Evolutionary conservation across 805 yeast species (phyloP).

Genomic region (Suhomyces vadensis): DNA sequence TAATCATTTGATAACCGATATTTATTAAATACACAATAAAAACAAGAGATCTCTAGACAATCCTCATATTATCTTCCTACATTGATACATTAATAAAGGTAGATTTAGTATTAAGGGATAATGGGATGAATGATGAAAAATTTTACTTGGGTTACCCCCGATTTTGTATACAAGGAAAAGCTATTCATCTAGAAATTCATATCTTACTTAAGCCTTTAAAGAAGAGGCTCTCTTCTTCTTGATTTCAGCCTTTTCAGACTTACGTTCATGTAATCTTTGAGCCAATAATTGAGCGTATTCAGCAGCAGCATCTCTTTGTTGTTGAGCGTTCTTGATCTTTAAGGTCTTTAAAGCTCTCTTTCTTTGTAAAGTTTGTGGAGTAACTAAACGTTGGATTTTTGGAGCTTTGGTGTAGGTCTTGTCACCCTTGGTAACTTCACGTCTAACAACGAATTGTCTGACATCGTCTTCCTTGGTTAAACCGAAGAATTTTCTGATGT

Average conservation of each 20-base stretch:
- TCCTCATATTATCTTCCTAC: constrained; percentile 1
- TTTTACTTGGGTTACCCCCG: constrained; percentile 4
- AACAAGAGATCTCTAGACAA: constrained; percentile 7
- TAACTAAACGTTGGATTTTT: constrained; percentile 98
- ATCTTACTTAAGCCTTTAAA: constrained; percentile 70
- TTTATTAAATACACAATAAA: constrained; percentile 25
- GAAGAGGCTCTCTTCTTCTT: constrained; percentile 99
- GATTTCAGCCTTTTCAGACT: constrained; percentile 97
- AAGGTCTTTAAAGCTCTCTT: constrained; percentile 94
- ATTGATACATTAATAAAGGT: constrained; percentile 1
- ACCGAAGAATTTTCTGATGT: constrained; percentile 99
- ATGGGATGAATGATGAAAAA: constrained; percentile 2
- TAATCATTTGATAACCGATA: no score
- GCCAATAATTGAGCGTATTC: constrained; percentile 99
- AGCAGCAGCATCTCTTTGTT: constrained; percentile 99
- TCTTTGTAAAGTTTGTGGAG: constrained; percentile 99
- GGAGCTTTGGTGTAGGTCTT: constrained; percentile 99
- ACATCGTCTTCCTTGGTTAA: constrained; percentile 92
- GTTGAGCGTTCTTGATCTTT: constrained; percentile 96
- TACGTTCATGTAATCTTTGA: constrained; percentile 96
- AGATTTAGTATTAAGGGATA: constrained; percentile 8
- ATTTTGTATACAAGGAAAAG: constrained; percentile 4
- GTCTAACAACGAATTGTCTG: constrained; percentile 85
- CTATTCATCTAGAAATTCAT: constrained; percentile 6
- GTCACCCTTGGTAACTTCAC: constrained; percentile 97